Base-by-base conservation (phyloP, 2,329 filamentous ascomycete species). In the Truncatella angustata region DNA sequence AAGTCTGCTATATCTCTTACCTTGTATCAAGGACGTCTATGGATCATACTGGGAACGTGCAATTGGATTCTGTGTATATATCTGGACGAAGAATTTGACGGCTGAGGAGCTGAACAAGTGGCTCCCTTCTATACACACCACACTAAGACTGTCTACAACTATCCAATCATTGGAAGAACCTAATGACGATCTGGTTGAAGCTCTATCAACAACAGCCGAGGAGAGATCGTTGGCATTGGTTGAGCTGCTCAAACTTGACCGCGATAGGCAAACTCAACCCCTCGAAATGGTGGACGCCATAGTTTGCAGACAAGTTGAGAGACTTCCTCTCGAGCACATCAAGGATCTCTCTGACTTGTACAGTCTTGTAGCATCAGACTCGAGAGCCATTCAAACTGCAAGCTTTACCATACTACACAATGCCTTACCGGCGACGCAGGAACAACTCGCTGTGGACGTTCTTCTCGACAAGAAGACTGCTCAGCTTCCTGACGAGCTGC, bases 141-240 rank as follows among this genome's bases (percentile, higher is more conserved):
- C 90, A 0, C 74, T 97, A 23, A 87, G 86, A 63, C 74, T 97
- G 0, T 83, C 87, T 54, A 76, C 76, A 14, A 75, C 76, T 0
- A 66, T 97, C 2, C 80, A 84, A 56, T 75, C 73, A 3, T 69
- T 93, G 0, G 76, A 84, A 16, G 87, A 92, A 16, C 79, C 86
- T 2, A 97, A 96, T 56, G 93, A 97, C 56, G 93, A 97, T 65
- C 77, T 97, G 1, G 72, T 84, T 12, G 92, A 97, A 62, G 84
- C 84, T 0, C 80, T 93, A 63, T 79, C 80, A 49, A 80, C 85
- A 11, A 78, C 80, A 9, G 74, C 81, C n/a, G 69, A 78, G 16
- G 67, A 70, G 0, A 79, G 87, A 34, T 81, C 81, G 2, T 66
- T 72, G 4, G 81, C 79, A 1, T 64, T 94, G 3, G 69, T 92